A percentile compares a stretch with the other conserved stretches of the same genome.
These are phyloP conservation scores for Peribolospora kevripleyi DNA, from an alignment of 768 basidiomycete species.

Conservation along the genomic window DNA sequence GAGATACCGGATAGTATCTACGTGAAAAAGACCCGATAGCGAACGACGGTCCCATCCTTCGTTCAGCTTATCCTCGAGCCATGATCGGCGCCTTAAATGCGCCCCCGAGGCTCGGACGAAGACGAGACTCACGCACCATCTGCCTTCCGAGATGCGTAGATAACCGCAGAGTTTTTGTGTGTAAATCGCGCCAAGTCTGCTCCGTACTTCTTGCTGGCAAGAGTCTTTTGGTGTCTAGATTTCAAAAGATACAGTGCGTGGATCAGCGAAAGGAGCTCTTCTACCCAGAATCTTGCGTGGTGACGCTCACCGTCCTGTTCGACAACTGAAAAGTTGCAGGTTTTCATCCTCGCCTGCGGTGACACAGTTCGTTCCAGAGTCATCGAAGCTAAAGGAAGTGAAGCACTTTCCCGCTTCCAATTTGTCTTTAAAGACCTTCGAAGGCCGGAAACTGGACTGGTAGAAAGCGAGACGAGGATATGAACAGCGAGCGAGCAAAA, in stretches of 20 bases:
- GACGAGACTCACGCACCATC: conserved; percentile 27
- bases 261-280: not conserved
- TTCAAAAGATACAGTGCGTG: not conserved
- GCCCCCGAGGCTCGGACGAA: not conserved
- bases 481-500: not conserved
- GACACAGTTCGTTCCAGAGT: conserved; percentile 59
- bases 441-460: conserved; percentile 56
- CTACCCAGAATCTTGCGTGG: not conserved
- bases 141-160: conserved; percentile 83
- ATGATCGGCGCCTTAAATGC: not conserved
- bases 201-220: conserved; percentile 90
- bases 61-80: not conserved
- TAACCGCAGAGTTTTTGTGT: conserved; percentile 58
- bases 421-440: conserved; percentile 62
- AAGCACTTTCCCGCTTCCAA: conserved; percentile 41
- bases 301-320: conserved; percentile 69
- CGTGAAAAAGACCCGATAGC: not conserved
- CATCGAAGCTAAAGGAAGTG: conserved; percentile 74
- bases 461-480: not conserved
- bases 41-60: not conserved
- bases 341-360: conserved; percentile 82
- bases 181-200: conserved; percentile 85
- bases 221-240: conserved; percentile 39
- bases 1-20: conserved; percentile 68
- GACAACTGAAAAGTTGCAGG: conserved; percentile 67